These are phyloP conservation scores for Pseudophaeomoniella oleicola DNA, from an alignment of 2,329 filamentous ascomycete species.

Conservation along the genomic window DNA sequence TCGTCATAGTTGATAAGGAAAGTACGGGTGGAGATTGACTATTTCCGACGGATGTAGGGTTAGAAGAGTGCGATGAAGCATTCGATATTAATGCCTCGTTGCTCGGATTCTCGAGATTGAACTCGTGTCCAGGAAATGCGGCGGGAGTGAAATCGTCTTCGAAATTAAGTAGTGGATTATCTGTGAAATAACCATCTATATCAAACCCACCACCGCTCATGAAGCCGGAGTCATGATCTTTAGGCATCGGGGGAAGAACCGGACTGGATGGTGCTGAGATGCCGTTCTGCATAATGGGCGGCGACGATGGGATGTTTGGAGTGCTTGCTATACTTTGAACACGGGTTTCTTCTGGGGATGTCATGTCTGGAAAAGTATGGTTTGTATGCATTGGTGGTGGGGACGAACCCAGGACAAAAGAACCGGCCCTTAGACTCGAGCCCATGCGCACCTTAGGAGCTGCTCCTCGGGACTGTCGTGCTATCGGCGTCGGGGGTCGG, in stretches of 20 bases:
- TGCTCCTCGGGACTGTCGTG: conserved; percentile 13
- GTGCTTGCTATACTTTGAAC: conserved; percentile 45
- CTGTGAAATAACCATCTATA: conserved; percentile 22
- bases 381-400: conserved; percentile 26
- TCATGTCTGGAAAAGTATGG: conserved; percentile 25
- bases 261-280: conserved; percentile 67
- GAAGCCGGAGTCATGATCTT: conserved; percentile 59
- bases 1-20: not conserved
- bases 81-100: not conserved
- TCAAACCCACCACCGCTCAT: conserved; percentile 56
- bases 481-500: conserved; percentile 31
- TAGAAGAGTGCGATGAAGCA: not conserved
- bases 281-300: conserved; percentile 57
- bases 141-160: conserved; percentile 6
- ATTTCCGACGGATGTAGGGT: not conserved
- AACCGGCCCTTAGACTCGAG: conserved; percentile 47
- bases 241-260: conserved; percentile 45
- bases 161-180: conserved; percentile 9
- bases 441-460: conserved; percentile 17
- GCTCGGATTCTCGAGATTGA: not conserved
- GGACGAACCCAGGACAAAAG: conserved; percentile 33
- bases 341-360: conserved; percentile 34
- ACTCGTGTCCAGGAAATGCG: not conserved
- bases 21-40: not conserved
- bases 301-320: conserved; percentile 79